Percentiles rank a stretch among this genome's conserved stretches.
These are phyloP conservation scores for Pythium oligandrum DNA, from an alignment of 352 stramenopile species.

Conservation along the genomic window DNA sequence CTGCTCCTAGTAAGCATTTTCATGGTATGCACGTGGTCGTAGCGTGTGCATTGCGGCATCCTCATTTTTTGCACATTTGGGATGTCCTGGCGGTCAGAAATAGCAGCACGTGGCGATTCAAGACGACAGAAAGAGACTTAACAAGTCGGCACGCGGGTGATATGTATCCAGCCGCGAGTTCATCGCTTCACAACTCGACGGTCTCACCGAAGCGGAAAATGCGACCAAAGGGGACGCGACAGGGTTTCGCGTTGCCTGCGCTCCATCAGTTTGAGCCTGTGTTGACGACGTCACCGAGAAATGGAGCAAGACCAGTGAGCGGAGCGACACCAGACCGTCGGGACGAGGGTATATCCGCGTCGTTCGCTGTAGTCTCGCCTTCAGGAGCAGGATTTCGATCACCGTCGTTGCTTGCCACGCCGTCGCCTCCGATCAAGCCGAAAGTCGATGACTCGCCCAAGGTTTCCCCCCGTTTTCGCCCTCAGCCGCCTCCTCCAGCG, in stretches of 20 bases:
- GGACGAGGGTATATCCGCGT: not conserved
- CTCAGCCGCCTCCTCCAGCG: conserved; percentile 25
- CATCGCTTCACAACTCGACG: not conserved
- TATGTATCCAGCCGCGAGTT: conserved; percentile 14
- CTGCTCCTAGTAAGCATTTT: too few species aligned
- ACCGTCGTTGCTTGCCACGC: not conserved
- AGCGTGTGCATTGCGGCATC: too few species aligned
- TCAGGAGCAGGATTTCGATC: too few species aligned
- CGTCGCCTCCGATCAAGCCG: conserved; percentile 5
- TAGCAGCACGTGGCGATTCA: too few species aligned
- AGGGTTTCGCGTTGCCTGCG: conserved; percentile 48
- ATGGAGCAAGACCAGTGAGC: not conserved
- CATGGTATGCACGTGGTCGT: too few species aligned
- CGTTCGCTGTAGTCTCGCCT: too few species aligned
- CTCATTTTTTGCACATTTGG: too few species aligned
- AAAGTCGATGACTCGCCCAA: conserved; percentile 13
- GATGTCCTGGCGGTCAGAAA: too few species aligned
- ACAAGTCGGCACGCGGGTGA: too few species aligned
- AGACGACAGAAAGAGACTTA: too few species aligned
- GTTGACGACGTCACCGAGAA: conserved; percentile 27
- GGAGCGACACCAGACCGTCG: not conserved
- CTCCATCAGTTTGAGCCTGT: conserved; percentile 69
- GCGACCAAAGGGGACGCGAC: conserved; percentile 24
- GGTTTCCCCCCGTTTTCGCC: conserved; percentile 25
- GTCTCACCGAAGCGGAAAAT: conserved; percentile 38